Percentiles rank a stretch among this genome's conserved stretches.
Evolutionary conservation across 2,329 filamentous ascomycete genomes (phyloP).

Genomic region (Exophiala sideris): DNA sequence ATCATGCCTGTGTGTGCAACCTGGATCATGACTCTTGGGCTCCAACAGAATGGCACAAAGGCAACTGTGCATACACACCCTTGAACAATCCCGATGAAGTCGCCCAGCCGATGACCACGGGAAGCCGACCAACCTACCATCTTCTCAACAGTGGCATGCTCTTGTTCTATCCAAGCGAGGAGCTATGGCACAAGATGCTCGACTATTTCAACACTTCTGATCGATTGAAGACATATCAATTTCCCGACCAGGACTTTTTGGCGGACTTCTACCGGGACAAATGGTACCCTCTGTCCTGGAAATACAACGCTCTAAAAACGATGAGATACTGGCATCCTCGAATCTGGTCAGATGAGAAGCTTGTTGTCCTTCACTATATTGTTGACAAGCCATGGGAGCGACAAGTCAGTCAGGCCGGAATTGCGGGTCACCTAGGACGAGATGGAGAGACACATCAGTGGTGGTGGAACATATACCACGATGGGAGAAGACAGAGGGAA

Average conservation of each 20-base stretch:
- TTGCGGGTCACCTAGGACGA: conserved; percentile 48
- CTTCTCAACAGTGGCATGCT: conserved; percentile 54
- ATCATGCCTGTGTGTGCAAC: conserved; percentile 54
- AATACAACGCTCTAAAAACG: conserved; percentile 54
- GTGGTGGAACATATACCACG: conserved; percentile 51
- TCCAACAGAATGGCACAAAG: conserved; percentile 44
- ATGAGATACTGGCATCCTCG: conserved; percentile 52
- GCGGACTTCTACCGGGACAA: conserved; percentile 46
- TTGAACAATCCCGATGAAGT: conserved; percentile 37
- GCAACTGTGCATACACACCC: conserved; percentile 50
- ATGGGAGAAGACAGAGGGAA: conserved; percentile 35
- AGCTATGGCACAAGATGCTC: conserved; percentile 41
- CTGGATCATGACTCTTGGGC: conserved; percentile 51
- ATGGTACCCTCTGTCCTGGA: conserved; percentile 48
- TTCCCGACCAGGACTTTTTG: conserved; percentile 55
- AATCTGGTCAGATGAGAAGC: conserved; percentile 50
- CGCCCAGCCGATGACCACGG: conserved; percentile 10
- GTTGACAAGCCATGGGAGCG: conserved; percentile 56
- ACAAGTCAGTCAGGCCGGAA: conserved; percentile 40
- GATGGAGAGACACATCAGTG: conserved; percentile 52
- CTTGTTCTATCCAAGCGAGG: conserved; percentile 44
- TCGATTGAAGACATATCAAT: conserved; percentile 44
- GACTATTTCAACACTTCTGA: conserved; percentile 40
- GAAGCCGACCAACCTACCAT: conserved; percentile 37
- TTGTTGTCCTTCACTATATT: conserved; percentile 52